Evolutionary conservation across 345 rosid species (phyloP).

Genomic region (Camelina sativa): DNA sequence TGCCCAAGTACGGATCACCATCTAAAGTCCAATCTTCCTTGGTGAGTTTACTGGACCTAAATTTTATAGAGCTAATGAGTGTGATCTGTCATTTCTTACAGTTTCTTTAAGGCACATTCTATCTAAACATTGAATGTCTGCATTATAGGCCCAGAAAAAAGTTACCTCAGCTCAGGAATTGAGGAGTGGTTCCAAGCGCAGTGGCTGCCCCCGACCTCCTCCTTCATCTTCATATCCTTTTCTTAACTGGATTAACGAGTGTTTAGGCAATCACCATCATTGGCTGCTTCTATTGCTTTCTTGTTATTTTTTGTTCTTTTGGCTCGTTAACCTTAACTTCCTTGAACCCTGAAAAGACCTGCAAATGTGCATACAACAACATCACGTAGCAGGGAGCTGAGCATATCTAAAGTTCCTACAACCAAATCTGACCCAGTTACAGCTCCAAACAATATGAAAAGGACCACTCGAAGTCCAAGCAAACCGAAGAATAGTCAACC

Average conservation of each 20-base stretch:
- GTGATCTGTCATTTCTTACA: constrained; percentile 19
- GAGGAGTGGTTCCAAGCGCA: constrained; percentile 72
- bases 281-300: constrained; percentile 18
- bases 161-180: constrained; percentile 53
- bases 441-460: constrained; percentile 47
- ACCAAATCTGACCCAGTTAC: constrained; percentile 47
- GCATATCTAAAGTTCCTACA: constrained; percentile 50
- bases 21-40: constrained; percentile 48
- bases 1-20: constrained; percentile 48
- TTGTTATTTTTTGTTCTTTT: constrained; percentile 6
- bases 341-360: constrained; percentile 65
- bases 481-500: constrained; percentile 48
- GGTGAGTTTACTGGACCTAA: constrained; percentile 47
- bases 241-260: constrained; percentile 16
- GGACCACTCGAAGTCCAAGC: constrained; percentile 41
- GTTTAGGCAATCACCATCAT: constrained; percentile 3
- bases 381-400: constrained; percentile 51
- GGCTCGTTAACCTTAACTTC: constrained; percentile 64
- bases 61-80: not conserved
- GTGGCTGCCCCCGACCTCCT: constrained; percentile 63
- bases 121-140: constrained; percentile 27
- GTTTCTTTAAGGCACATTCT: not conserved
- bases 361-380: constrained; percentile 50
- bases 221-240: constrained; percentile 89
- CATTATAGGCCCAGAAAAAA: constrained; percentile 63